Evolutionary conservation across 2,329 filamentous ascomycete genomes (phyloP).

Genomic region (Magnaporthiopsis poae): DNA sequence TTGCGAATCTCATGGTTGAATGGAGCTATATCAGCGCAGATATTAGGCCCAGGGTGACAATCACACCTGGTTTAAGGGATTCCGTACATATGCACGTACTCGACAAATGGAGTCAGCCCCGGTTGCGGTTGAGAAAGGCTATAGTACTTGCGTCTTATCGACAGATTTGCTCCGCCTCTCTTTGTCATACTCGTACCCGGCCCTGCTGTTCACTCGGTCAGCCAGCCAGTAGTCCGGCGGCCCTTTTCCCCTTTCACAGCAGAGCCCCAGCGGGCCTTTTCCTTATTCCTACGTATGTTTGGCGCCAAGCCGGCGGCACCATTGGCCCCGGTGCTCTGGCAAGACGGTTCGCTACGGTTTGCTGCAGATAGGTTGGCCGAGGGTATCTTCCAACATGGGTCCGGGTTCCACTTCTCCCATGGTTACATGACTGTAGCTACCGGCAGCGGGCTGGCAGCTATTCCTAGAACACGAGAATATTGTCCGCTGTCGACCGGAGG

Average conservation of each 20-base stretch:
- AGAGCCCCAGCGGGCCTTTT: background rate
- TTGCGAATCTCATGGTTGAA: background rate
- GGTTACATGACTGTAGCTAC: background rate
- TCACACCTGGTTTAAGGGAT: background rate
- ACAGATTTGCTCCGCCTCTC: background rate
- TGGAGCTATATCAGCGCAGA: background rate
- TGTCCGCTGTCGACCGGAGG: background rate
- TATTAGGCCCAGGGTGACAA: background rate
- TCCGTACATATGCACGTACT: background rate
- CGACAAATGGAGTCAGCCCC: background rate
- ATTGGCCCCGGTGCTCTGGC: background rate
- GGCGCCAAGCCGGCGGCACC: background rate
- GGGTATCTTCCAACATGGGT: background rate
- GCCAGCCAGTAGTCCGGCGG: background rate
- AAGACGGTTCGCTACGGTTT: background rate
- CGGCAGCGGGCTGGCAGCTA: background rate
- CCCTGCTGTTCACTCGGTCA: background rate
- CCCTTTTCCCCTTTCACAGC: background rate
- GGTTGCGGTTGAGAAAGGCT: too few species aligned
- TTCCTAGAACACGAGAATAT: background rate
- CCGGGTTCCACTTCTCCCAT: background rate
- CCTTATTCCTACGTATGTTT: background rate
- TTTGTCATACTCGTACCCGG: background rate
- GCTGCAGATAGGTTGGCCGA: background rate
- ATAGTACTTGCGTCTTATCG: background rate